Percentiles rank a stretch among this genome's conserved stretches.
Conservation (phyloP, 2,329 filamentous ascomycete genomes). For the Phyllosticta paracitricarpa region DNA sequence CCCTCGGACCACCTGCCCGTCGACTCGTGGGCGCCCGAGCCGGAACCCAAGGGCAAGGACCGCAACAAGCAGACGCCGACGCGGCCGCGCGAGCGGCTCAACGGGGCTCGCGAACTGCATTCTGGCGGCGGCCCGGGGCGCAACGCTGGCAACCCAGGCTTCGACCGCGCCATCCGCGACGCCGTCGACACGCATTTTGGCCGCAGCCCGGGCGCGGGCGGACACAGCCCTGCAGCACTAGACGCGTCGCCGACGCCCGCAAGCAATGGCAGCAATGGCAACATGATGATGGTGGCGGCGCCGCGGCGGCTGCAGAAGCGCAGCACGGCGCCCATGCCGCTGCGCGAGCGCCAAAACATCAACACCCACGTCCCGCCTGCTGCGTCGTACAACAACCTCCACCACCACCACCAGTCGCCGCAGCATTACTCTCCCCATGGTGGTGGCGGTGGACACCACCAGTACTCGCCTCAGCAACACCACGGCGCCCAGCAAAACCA, state of each 20-base stretch:
- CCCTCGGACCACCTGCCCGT: slow-evolving; percentile 72
- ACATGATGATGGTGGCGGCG: neutral
- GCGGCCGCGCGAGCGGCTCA: slow-evolving; percentile 38
- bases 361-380: neutral
- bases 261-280: neutral
- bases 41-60: slow-evolving; percentile 50
- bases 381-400: neutral
- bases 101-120: slow-evolving; percentile 37
- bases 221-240: neutral
- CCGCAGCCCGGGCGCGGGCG: neutral
- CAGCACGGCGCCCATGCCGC: slow-evolving; percentile 13
- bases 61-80: slow-evolving; percentile 19
- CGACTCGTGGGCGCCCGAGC: slow-evolving; percentile 68
- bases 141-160: slow-evolving; percentile 12
- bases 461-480: neutral
- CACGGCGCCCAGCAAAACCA: neutral
- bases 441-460: neutral
- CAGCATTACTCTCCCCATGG: neutral
- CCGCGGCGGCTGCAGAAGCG: slow-evolving; percentile 20
- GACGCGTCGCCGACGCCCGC: neutral
- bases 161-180: slow-evolving; percentile 7
- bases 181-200: slow-evolving; percentile 2
- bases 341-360: slow-evolving; percentile 28
- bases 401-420: neutral
- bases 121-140: neutral